phyloP scores from a whole-genome alignment of 2,329 filamentous ascomycete genomes.

The Aspergillus quadricinctus region DNA sequence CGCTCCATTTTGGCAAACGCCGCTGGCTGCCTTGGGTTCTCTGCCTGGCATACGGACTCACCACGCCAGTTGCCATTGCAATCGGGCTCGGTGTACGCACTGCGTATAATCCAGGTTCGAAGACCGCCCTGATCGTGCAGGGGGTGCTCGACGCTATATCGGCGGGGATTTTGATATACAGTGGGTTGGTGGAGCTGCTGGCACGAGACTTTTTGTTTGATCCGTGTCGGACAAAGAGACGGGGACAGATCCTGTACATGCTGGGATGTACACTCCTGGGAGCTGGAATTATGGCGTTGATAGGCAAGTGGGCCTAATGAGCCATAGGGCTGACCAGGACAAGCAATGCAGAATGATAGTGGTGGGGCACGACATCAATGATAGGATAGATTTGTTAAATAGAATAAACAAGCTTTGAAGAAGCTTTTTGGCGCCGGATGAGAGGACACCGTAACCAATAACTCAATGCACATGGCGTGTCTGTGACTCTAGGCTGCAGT shows the following conservation, averaged over 20 bases:
- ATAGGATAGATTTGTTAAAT: no score
- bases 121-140: constrained; percentile 42
- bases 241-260: constrained; percentile 40
- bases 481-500: no score
- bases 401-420: no score
- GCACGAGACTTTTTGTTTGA: constrained; percentile 51
- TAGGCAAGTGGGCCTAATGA: constrained; percentile 50
- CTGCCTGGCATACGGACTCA: constrained; percentile 47
- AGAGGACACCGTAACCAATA: no score
- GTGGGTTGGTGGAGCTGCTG: constrained; percentile 47
- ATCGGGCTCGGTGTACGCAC: constrained; percentile 45
- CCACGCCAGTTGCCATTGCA: constrained; percentile 49
- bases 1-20: constrained; percentile 48
- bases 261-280: constrained; percentile 39
- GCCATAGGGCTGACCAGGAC: background rate
- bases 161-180: constrained; percentile 49
- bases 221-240: constrained; percentile 39
- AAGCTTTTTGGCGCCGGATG: no score
- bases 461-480: no score
- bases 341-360: no score
- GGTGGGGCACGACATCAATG: no score
- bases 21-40: constrained; percentile 49
- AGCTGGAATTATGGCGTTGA: constrained; percentile 44
- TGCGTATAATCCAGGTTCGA: constrained; percentile 40
- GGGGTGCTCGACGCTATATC: constrained; percentile 47